These are phyloP conservation scores for Hypoxylon cercidicola DNA, from an alignment of 495 filamentous ascomycete species.

Conservation along the genomic window DNA sequence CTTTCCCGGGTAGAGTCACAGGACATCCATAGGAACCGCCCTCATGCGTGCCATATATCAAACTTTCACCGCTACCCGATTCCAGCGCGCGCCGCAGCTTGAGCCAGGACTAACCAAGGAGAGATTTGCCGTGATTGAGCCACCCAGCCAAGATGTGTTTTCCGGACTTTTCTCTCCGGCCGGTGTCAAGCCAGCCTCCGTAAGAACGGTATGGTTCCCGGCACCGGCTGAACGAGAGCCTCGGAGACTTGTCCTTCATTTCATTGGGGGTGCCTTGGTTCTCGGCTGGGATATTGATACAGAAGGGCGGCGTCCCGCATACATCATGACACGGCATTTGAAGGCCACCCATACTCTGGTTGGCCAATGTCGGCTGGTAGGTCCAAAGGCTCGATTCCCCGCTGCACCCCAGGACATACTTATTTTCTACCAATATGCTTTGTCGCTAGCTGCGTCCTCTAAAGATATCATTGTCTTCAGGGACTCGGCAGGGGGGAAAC, in stretches of 20 bases:
- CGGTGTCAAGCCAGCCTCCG: not conserved
- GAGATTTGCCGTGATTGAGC: no score
- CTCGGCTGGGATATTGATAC: not conserved
- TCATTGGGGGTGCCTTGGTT: conserved; percentile 8
- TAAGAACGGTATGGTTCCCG: conserved; percentile 19
- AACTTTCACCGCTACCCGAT: no score
- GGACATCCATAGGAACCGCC: no score
- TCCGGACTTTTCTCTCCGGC: conserved; percentile 2
- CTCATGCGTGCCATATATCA: no score
- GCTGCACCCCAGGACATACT: not conserved
- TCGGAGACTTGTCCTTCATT: conserved; percentile 7
- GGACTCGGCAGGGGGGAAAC: conserved; percentile 5
- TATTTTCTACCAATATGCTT: not conserved
- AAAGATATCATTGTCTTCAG: not conserved
- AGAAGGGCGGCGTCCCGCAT: not conserved
- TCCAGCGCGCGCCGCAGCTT: no score
- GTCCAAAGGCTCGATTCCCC: not conserved
- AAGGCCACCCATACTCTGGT: not conserved
- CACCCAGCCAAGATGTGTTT: not conserved
- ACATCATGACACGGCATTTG: not conserved
- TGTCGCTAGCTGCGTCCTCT: not conserved
- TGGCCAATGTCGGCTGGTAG: conserved; percentile 1
- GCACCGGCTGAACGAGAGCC: not conserved
- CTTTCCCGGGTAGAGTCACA: no score
- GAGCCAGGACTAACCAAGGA: no score